Evolutionary conservation across 306 rosid genomes (phyloP).

Genomic region (Oemleria cerasiformis): DNA sequence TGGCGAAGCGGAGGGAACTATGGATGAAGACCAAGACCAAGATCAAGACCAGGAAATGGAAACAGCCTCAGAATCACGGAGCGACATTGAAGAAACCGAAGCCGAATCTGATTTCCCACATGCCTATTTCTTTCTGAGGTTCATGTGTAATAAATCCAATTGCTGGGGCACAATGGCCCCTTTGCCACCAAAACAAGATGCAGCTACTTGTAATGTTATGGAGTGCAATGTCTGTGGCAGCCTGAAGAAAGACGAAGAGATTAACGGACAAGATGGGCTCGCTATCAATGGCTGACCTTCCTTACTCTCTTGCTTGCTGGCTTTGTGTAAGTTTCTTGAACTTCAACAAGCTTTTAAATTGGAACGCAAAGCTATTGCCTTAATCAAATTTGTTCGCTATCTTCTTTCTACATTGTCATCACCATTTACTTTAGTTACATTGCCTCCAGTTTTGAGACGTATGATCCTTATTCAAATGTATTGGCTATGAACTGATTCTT

Average conservation of each 20-base stretch:
- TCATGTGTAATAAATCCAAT: conserved; percentile 58
- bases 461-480: not conserved
- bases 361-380: too few relatives aligned
- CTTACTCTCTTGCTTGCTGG: conserved; percentile 13
- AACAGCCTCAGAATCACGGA: conserved; percentile 3
- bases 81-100: conserved; percentile 12
- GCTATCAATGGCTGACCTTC: conserved; percentile 40
- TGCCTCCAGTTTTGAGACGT: not conserved
- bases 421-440: not conserved
- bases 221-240: conserved; percentile 77
- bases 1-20: conserved; percentile 34
- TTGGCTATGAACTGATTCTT: not conserved
- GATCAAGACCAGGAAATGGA: conserved; percentile 22
- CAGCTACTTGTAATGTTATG: conserved; percentile 41
- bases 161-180: conserved; percentile 84
- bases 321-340: conserved; percentile 21
- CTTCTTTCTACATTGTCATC: not conserved
- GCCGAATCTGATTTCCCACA: conserved; percentile 63
- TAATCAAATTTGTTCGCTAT: not conserved
- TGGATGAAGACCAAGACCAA: conserved; percentile 29
- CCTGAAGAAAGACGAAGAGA: conserved; percentile 35
- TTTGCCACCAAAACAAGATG: conserved; percentile 44
- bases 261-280: conserved; percentile 30
- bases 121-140: conserved; percentile 71
- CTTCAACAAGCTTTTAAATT: too few relatives aligned